A percentile compares a stretch with the other conserved stretches of the same genome.
Evolutionary conservation across 768 basidiomycete genomes (phyloP).

Genomic region (Boletellus sp.): DNA sequence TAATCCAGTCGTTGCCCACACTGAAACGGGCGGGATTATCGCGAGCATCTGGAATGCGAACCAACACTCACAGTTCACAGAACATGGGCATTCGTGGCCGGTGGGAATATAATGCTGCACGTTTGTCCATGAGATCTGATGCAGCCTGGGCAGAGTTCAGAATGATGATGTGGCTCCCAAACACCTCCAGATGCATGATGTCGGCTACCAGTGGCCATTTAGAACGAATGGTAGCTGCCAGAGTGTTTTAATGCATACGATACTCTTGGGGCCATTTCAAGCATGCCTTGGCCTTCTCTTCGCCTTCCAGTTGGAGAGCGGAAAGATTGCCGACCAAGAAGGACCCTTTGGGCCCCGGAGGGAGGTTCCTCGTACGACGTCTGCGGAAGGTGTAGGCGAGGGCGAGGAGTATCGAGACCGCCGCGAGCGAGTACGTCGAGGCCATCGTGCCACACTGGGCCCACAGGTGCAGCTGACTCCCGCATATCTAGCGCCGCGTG

Average conservation of each 20-base stretch:
- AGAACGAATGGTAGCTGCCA: neutral
- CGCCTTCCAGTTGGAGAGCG: neutral
- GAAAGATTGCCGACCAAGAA: neutral
- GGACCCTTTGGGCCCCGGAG: neutral
- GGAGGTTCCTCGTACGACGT: neutral
- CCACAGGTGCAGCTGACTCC: no score
- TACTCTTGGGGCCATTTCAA: slow-evolving; percentile 1
- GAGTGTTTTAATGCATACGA: neutral
- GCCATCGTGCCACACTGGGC: neutral
- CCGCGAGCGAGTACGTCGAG: neutral
- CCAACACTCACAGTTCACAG: neutral
- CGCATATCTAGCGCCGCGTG: no score
- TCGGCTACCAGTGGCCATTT: neutral
- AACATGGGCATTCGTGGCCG: neutral
- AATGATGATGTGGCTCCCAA: slow-evolving; percentile 21
- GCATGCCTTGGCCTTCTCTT: neutral
- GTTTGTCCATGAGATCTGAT: neutral
- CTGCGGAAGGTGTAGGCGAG: neutral
- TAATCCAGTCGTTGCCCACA: neutral
- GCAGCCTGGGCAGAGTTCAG: slow-evolving; percentile 31
- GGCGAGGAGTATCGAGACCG: neutral
- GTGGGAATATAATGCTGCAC: neutral
- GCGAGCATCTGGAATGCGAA: neutral
- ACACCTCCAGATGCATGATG: neutral
- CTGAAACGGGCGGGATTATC: neutral